Evolutionary conservation across 1,284 basidiomycete species (phyloP).

Genomic region (Testicularia cyperi): DNA sequence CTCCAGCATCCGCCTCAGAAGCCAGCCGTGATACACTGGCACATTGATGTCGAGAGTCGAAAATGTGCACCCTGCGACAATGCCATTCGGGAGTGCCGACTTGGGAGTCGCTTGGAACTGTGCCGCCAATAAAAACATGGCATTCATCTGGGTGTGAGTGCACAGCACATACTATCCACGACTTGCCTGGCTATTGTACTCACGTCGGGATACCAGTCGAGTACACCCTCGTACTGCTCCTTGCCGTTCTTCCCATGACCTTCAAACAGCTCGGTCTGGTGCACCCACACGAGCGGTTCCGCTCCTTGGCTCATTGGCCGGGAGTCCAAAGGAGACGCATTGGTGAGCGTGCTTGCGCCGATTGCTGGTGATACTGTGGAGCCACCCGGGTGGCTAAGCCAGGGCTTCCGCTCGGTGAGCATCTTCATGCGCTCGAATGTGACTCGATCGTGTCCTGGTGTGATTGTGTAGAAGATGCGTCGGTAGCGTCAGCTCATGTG

Average conservation of each 20-base stretch:
- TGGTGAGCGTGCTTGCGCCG: too few relatives aligned
- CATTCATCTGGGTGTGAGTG: too few relatives aligned
- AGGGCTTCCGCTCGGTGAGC: constrained; percentile 14
- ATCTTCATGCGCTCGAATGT: constrained; percentile 29
- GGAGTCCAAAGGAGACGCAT: neutral
- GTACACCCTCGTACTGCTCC: constrained; percentile 14
- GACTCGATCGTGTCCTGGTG: constrained; percentile 19
- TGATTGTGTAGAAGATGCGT: neutral
- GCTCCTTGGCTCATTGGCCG: too few relatives aligned
- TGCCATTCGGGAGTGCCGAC: constrained; percentile 4
- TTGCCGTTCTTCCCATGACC: neutral
- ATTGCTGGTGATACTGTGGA: too few relatives aligned
- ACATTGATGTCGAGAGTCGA: constrained; percentile 47
- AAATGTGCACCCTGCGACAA: constrained; percentile 34
- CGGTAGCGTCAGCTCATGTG: too few relatives aligned
- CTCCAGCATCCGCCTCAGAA: constrained; percentile 26
- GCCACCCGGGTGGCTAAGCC: neutral
- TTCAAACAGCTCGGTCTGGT: constrained; percentile 44
- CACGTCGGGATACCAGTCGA: constrained; percentile 50
- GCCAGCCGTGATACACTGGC: constrained; percentile 41
- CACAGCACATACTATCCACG: too few relatives aligned
- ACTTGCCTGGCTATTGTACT: too few relatives aligned
- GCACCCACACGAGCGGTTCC: constrained; percentile 44
- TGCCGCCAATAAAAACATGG: too few relatives aligned
- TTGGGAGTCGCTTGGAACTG: constrained; percentile 19